phyloP scores from a whole-genome alignment of 345 rosid species.

The Syzygium jambos region DNA sequence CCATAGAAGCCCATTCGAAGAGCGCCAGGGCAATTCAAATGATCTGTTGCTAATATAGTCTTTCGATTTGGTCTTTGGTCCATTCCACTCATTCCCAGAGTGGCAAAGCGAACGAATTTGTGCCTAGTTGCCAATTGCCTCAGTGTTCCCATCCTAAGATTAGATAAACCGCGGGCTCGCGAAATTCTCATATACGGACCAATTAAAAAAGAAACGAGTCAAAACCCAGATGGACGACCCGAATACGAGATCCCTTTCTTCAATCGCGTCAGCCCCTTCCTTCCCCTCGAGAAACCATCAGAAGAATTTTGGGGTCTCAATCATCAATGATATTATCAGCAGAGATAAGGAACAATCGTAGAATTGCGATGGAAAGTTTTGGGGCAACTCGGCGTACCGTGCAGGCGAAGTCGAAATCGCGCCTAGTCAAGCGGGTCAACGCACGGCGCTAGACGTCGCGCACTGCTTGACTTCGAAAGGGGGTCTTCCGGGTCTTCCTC shows the following conservation, averaged over 20 bases:
- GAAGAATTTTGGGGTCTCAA: neutral
- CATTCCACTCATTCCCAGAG: neutral
- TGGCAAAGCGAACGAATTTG: neutral
- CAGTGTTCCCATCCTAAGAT: neutral
- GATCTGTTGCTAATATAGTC: neutral
- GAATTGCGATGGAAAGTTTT: neutral
- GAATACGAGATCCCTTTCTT: neutral
- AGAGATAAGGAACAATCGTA: neutral
- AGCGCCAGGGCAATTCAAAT: neutral
- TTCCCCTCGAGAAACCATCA: neutral
- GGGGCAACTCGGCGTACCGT: neutral
- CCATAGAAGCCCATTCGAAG: neutral
- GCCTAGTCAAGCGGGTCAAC: neutral
- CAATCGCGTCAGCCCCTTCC: neutral
- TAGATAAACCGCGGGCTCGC: neutral
- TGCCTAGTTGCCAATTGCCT: neutral
- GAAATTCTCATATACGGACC: neutral
- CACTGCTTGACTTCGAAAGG: neutral
- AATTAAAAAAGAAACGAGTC: neutral
- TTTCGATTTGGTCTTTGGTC: neutral
- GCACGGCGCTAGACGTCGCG: neutral
- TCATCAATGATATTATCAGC: neutral
- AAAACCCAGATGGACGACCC: neutral
- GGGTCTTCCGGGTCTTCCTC: neutral
- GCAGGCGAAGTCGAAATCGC: neutral